Evolutionary conservation across 1,284 basidiomycete species (phyloP), one percentile per base, ranked within the genome.

Genomic region (Ustilago shanxiensis): DNA sequence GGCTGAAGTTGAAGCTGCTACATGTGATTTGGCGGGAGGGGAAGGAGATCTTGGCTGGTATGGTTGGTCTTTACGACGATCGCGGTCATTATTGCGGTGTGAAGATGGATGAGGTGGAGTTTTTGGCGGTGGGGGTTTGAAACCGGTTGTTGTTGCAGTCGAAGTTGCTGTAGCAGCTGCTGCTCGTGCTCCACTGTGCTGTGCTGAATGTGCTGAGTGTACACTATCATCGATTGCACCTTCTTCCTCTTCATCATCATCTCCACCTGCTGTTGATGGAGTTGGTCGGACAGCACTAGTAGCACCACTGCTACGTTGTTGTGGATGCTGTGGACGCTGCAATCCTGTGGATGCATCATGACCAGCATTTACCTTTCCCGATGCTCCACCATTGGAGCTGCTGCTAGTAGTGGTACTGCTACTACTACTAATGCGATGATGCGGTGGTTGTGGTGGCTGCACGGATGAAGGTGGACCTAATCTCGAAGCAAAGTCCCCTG

Each of bases 171-270:
- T n/a, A n/a, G n/a, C n/a, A n/a, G n/a, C n/a, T n/a, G n/a, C n/a
- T n/a, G n/a, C n/a, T n/a, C n/a, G n/a, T 16, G 14, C 37, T n/a
- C 8, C 28, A 4, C n/a, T 14, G n/a, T 53, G 29, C 20, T 53
- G 51, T 5, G 41, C 16, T 47, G 31, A 33, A n/a, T n/a, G n/a
- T 33, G 31, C 11, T 6, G 66, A 18, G 18, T 24, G 57, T 18
- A 31, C 22, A 20, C 14, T 35, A 16, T 75, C 72, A 31, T 63
- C 53, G 11, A 77, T 72, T 2, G 74, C 74, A n/a, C 74, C 74
- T 54, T 77, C 74, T n/a, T 77, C 74, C 8, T 71, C 68, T 16
- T 77, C 73, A 41, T 76, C 74, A 28, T 68, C 66, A 16, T 66
- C 52, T 9, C 37, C 24, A 22, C 37, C 18, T 44, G 41, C 8